Conservation (phyloP, 345 rosid species). For the Rhodamnia rubescens region DNA sequence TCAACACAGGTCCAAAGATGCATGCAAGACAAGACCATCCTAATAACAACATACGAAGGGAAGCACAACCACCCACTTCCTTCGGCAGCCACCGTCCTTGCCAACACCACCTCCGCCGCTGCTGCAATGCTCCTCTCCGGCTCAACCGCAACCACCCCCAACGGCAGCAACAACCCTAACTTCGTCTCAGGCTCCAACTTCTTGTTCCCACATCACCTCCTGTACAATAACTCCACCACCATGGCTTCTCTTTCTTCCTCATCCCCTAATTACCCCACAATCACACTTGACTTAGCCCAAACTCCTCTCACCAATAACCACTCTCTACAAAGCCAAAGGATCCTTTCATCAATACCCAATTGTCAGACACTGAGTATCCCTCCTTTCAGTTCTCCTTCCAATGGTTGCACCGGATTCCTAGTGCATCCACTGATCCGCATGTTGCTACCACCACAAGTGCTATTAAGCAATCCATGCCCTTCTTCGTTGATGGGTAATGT, state of each 20-base stretch:
- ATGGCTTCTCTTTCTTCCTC: constrained; percentile 36
- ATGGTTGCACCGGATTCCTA: not conserved
- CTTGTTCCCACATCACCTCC: not conserved
- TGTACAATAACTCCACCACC: constrained; percentile 7
- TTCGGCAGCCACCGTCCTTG: constrained; percentile 76
- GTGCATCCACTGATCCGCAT: not conserved
- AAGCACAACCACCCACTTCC: constrained; percentile 93
- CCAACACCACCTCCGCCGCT: constrained; percentile 81
- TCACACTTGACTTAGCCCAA: constrained; percentile 37
- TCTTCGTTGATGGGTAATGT: not conserved
- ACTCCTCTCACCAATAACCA: not conserved
- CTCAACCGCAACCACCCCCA: constrained; percentile 27
- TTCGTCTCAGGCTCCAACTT: constrained; percentile 16
- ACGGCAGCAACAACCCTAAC: constrained; percentile 13
- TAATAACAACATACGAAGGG: constrained; percentile 93
- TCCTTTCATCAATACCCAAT: not conserved
- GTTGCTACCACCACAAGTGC: not conserved
- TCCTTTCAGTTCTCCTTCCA: not conserved
- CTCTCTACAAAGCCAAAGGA: not conserved
- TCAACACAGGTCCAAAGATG: constrained; percentile 71
- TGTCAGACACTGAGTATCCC: not conserved
- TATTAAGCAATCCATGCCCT: not conserved
- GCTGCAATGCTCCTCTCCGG: constrained; percentile 83
- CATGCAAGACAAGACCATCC: constrained; percentile 62
- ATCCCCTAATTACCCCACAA: constrained; percentile 29